Evolutionary conservation across 345 rosid genomes (phyloP).

Genomic region (Leavenworthia alabamica): DNA sequence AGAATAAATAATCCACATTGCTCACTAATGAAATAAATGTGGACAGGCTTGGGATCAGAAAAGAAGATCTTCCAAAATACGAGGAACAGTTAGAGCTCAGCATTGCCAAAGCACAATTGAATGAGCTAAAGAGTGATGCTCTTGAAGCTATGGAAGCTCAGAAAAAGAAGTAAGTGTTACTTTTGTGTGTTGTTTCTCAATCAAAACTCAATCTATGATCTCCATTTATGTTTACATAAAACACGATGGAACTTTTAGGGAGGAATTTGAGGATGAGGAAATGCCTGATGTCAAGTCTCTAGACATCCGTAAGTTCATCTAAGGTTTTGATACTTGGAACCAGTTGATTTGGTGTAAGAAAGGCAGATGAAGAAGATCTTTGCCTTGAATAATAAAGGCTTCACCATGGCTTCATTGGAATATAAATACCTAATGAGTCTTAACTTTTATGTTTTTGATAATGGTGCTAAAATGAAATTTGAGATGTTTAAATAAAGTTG

Average conservation of each 20-base stretch:
- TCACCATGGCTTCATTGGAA: constrained; percentile 3
- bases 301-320: constrained; percentile 86
- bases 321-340: not conserved
- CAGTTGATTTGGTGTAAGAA: constrained; percentile 28
- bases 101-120: constrained; percentile 80
- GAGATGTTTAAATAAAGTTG: not conserved
- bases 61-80: constrained; percentile 86
- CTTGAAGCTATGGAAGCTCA: constrained; percentile 93
- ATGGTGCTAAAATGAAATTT: constrained; percentile 11
- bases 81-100: constrained; percentile 74
- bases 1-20: not conserved
- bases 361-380: constrained; percentile 5
- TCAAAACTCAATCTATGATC: not conserved
- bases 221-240: not conserved
- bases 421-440: too few species aligned
- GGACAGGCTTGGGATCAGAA: constrained; percentile 71
- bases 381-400: constrained; percentile 10
- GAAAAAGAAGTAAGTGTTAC: constrained; percentile 75
- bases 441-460: too few species aligned
- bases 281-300: constrained; percentile 74
- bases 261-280: constrained; percentile 83
- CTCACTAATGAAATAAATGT: constrained; percentile 4
- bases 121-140: constrained; percentile 85
- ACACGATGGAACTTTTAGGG: constrained; percentile 41
- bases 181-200: not conserved